Percentiles rank a stretch among this genome's conserved stretches.
Evolutionary conservation across 2,329 filamentous ascomycete species (phyloP).

Genomic region (Fusarium concolor): DNA sequence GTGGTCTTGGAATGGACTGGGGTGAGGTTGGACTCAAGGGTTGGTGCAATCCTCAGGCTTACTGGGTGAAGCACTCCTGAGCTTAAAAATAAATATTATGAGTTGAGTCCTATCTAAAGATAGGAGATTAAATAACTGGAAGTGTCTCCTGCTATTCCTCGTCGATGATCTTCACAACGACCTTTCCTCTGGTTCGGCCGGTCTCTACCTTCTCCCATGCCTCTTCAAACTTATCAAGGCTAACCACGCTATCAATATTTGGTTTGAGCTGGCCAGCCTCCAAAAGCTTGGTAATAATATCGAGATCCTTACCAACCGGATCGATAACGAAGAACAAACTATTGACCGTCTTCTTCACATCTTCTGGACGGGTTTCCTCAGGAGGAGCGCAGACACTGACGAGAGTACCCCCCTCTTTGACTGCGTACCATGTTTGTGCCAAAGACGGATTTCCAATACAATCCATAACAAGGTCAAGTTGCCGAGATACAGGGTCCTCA

Average conservation of each 20-base stretch:
- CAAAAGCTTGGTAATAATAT: slow-evolving; percentile 19
- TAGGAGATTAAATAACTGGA: no score
- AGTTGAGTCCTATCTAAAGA: no score
- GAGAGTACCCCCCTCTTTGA: slow-evolving; percentile 21
- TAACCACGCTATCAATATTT: slow-evolving; percentile 31
- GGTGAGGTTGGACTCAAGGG: slow-evolving; percentile 46
- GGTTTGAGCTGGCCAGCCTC: slow-evolving; percentile 30
- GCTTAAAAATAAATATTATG: background rate
- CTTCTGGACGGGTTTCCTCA: slow-evolving; percentile 19
- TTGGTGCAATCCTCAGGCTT: slow-evolving; percentile 13
- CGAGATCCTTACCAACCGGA: slow-evolving; percentile 24
- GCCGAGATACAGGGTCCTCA: background rate
- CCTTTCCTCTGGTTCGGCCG: slow-evolving; percentile 25
- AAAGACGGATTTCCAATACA: slow-evolving; percentile 30
- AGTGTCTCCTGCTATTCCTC: no score
- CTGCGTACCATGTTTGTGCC: slow-evolving; percentile 23
- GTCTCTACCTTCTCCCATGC: slow-evolving; percentile 37
- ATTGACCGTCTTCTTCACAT: slow-evolving; percentile 16
- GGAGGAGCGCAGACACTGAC: slow-evolving; percentile 22
- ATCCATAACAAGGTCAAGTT: slow-evolving; percentile 32
- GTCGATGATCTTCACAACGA: slow-evolving; percentile 5
- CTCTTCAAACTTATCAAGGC: slow-evolving; percentile 10
- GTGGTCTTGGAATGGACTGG: slow-evolving; percentile 62
- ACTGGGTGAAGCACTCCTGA: slow-evolving; percentile 5
- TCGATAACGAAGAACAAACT: slow-evolving; percentile 30